Conservation (phyloP, 176 grass and related monocot genomes). For the Aegilops bicornis region DNA sequence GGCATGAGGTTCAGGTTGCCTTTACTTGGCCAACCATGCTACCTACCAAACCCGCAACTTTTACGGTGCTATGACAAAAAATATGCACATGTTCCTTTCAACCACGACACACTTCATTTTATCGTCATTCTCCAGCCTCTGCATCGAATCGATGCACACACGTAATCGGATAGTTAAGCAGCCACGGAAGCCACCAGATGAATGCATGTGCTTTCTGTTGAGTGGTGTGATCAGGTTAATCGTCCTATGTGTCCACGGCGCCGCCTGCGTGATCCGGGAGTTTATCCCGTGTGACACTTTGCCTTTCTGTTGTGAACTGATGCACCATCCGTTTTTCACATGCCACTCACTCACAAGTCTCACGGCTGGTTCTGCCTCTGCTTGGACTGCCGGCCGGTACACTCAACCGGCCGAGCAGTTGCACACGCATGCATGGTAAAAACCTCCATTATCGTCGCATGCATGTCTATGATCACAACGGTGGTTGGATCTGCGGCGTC, state of each 20-base stretch:
- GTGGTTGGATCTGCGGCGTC: too few species aligned
- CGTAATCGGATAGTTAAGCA: too few species aligned
- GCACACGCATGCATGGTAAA: background rate
- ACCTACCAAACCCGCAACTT: background rate
- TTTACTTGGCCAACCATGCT: constrained; percentile 13
- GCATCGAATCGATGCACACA: background rate
- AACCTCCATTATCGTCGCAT: too few species aligned
- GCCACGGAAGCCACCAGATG: too few species aligned
- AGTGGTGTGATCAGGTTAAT: background rate
- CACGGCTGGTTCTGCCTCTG: too few species aligned
- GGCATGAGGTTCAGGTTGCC: background rate
- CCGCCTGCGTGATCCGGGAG: background rate
- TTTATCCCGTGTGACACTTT: background rate
- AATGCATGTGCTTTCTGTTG: background rate
- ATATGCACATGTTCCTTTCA: background rate
- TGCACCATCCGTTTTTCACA: constrained; percentile 1
- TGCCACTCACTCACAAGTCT: background rate
- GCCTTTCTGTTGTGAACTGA: background rate
- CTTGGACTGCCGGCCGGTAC: background rate
- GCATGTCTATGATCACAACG: background rate
- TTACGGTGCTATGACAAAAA: background rate
- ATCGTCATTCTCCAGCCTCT: background rate
- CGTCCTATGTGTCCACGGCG: background rate
- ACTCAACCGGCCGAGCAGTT: background rate
- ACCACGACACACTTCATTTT: too few species aligned